phyloP scores from a whole-genome alignment of 345 rosid species.

The Eucalyptus curtisii region DNA sequence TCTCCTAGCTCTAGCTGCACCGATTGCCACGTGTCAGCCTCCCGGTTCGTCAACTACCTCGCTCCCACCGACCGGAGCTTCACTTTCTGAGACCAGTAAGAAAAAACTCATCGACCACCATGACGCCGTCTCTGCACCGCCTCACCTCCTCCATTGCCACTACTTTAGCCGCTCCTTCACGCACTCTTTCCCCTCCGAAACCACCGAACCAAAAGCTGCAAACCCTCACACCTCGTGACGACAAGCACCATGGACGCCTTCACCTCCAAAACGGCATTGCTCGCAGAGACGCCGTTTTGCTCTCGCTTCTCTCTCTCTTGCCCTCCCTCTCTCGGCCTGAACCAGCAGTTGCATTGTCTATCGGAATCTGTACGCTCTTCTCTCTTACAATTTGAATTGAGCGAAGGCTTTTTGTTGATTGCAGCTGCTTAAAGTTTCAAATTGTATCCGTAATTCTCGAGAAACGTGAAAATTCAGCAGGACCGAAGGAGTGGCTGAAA shows the following conservation, averaged over 20 bases:
- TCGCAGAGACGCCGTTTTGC: conserved; percentile 40
- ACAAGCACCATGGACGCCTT: neutral
- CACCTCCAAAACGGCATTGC: conserved; percentile 4
- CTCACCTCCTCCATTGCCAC: conserved; percentile 6
- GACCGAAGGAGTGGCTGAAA: conserved; percentile 98
- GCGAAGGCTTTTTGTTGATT: neutral
- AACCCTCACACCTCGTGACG: neutral
- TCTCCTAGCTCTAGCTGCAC: neutral
- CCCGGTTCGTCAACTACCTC: neutral
- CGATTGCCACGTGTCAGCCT: neutral
- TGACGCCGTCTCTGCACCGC: conserved; percentile 12
- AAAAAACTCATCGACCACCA: neutral
- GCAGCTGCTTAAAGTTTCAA: neutral
- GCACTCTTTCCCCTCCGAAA: conserved; percentile 8
- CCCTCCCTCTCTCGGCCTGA: conserved; percentile 18
- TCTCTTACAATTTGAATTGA: neutral
- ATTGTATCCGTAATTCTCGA: neutral
- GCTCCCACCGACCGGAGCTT: neutral
- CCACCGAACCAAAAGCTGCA: conserved; percentile 1
- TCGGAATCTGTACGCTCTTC: conserved; percentile 57
- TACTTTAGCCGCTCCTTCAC: neutral
- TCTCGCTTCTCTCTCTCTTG: conserved; percentile 33
- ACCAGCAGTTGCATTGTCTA: conserved; percentile 57
- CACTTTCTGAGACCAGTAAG: neutral
- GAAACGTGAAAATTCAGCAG: conserved; percentile 40